Conservation (phyloP, 1,284 basidiomycete species). For the Boletus sp. region DNA sequence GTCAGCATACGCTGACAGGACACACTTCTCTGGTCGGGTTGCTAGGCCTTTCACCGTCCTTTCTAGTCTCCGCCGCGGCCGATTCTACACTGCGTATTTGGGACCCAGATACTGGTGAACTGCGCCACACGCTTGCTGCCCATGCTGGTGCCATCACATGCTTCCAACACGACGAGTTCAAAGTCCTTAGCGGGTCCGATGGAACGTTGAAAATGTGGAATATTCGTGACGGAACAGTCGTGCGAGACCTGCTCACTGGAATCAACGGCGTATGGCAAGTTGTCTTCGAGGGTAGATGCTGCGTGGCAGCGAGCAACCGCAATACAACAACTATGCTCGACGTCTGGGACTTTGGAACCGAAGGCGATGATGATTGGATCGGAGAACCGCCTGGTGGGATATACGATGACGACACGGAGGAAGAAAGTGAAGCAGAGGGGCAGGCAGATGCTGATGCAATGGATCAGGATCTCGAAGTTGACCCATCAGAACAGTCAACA, state of each 20-base stretch:
- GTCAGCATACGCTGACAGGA: constrained; percentile 76
- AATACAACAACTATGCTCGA: constrained; percentile 77
- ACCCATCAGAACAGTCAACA: constrained; percentile 50
- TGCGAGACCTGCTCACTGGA: constrained; percentile 83
- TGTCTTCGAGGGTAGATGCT: constrained; percentile 88
- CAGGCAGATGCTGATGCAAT: constrained; percentile 59
- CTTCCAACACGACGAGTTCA: constrained; percentile 97
- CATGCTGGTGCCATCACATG: constrained; percentile 96
- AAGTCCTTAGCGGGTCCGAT: constrained; percentile 90
- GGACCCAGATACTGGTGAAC: constrained; percentile 81
- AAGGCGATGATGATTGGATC: constrained; percentile 58
- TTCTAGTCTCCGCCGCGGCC: constrained; percentile 90
- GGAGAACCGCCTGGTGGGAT: constrained; percentile 51
- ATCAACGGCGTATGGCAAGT: constrained; percentile 96
- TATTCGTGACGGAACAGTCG: constrained; percentile 77
- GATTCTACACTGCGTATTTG: constrained; percentile 92
- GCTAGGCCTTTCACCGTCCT: constrained; percentile 81
- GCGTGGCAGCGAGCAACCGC: constrained; percentile 88
- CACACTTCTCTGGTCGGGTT: constrained; percentile 89
- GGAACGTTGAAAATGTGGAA: constrained; percentile 99
- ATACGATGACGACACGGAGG: constrained; percentile 55
- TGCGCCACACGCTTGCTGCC: constrained; percentile 78
- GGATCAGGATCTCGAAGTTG: constrained; percentile 60
- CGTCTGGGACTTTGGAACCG: constrained; percentile 82
- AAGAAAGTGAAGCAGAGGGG: constrained; percentile 54